phyloP scores from a whole-genome alignment of 768 basidiomycete genomes.

The Russula sp. region DNA sequence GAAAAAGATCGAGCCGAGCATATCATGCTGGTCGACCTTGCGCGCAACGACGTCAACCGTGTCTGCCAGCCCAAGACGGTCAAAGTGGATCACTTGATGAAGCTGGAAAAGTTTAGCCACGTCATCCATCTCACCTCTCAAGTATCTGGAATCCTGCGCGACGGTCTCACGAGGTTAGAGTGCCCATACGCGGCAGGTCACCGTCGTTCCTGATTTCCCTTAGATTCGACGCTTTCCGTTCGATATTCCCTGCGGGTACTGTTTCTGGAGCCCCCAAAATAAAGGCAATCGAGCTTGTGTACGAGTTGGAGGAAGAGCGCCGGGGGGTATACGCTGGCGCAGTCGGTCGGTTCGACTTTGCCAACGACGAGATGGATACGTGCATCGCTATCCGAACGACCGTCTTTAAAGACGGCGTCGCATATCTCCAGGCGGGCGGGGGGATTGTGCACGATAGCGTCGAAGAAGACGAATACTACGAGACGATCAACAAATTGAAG shows the following conservation, averaged over 20 bases:
- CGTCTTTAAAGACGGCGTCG: constrained; percentile 89
- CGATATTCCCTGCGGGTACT: constrained; percentile 98
- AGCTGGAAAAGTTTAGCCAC: constrained; percentile 92
- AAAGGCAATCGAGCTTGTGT: constrained; percentile 92
- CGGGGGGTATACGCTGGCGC: constrained; percentile 96
- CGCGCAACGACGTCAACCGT: constrained; percentile 96
- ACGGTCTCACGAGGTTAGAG: constrained; percentile 72
- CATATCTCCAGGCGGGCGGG: constrained; percentile 93
- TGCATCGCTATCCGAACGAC: constrained; percentile 99
- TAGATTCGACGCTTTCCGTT: constrained; percentile 97
- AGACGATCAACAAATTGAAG: constrained; percentile 91
- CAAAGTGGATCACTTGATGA: constrained; percentile 93
- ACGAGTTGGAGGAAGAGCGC: constrained; percentile 78
- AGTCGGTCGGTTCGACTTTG: constrained; percentile 97
- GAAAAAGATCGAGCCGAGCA: constrained; percentile 98
- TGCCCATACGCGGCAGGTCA: not conserved
- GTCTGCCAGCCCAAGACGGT: constrained; percentile 94
- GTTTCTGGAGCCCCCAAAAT: constrained; percentile 99
- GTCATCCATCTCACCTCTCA: constrained; percentile 97
- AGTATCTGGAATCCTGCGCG: constrained; percentile 80
- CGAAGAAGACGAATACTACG: constrained; percentile 95
- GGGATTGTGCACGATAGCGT: constrained; percentile 97
- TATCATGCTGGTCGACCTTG: constrained; percentile 98
- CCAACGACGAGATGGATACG: constrained; percentile 91
- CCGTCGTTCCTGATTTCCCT: constrained; percentile 9